These are phyloP conservation scores for Talaromyces liani DNA, from an alignment of 495 filamentous ascomycete genomes.

Conservation along the genomic window DNA sequence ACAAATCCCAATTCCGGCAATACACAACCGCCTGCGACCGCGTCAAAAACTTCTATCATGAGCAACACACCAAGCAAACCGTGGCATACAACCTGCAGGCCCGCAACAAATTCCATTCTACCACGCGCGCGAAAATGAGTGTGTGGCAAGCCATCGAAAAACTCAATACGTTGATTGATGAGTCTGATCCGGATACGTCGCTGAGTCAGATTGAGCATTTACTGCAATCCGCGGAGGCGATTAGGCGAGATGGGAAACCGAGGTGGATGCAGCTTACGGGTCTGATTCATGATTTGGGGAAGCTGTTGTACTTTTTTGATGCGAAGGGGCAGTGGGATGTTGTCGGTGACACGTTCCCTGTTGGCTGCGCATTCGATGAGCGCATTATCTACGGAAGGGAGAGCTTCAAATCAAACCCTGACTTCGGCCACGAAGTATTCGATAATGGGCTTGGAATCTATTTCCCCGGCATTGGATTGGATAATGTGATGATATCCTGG, in stretches of 20 bases:
- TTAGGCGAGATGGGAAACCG: conserved; percentile 80
- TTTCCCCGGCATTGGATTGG: conserved; percentile 63
- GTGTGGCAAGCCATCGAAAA: conserved; percentile 89
- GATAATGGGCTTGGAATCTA: conserved; percentile 73
- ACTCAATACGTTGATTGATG: conserved; percentile 81
- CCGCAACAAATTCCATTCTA: conserved; percentile 60
- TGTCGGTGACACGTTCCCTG: conserved; percentile 85
- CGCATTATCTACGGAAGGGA: conserved; percentile 68
- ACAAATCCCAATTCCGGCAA: conserved; percentile 75
- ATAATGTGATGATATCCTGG: conserved; percentile 84
- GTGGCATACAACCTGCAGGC: conserved; percentile 76
- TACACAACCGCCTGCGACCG: conserved; percentile 72
- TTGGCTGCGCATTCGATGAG: conserved; percentile 75
- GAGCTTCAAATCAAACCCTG: conserved; percentile 66
- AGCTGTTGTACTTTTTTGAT: conserved; percentile 77
- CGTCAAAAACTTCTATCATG: conserved; percentile 75
- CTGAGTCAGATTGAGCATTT: conserved; percentile 85
- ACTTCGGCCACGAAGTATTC: conserved; percentile 58
- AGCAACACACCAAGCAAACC: conserved; percentile 80
- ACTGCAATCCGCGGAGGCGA: conserved; percentile 79
- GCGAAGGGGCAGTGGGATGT: conserved; percentile 87
- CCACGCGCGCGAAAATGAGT: conserved; percentile 64
- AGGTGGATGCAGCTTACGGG: conserved; percentile 89
- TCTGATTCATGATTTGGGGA: conserved; percentile 85
- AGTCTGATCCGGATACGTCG: conserved; percentile 79